These are phyloP conservation scores for Apocynum venetum DNA, from an alignment of 257 asterid species.

Conservation along the genomic window DNA sequence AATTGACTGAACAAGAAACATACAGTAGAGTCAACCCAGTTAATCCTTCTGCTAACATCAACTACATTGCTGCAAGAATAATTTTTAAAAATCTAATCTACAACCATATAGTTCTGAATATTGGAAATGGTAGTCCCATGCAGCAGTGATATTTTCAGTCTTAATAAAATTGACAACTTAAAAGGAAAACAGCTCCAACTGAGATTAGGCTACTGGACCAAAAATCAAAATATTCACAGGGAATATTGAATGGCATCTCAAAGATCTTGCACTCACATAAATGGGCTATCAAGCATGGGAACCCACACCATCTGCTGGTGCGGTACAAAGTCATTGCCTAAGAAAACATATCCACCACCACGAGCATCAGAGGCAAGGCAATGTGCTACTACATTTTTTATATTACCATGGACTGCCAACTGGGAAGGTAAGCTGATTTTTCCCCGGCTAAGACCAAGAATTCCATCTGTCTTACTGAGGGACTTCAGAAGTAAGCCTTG, in stretches of 20 bases:
- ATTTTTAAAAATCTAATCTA: neutral
- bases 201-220: neutral
- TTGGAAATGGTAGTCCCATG: neutral
- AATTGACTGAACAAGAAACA: neutral
- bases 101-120: neutral
- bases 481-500: conserved; percentile 66
- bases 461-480: conserved; percentile 66
- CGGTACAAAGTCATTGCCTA: conserved; percentile 72
- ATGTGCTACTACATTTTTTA: conserved; percentile 61
- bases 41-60: neutral
- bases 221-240: neutral
- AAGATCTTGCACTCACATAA: conserved; percentile 37
- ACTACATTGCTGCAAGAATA: neutral
- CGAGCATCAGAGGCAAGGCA: conserved; percentile 50
- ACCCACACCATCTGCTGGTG: conserved; percentile 61
- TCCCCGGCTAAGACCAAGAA: conserved; percentile 69
- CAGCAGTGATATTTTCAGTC: neutral
- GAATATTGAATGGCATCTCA: neutral
- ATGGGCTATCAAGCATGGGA: conserved; percentile 52
- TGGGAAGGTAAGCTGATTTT: conserved; percentile 70
- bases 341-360: conserved; percentile 66
- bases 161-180: neutral
- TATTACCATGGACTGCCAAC: conserved; percentile 51
- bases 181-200: neutral
- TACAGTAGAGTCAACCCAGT: neutral